Conservation (phyloP, 1,139 yeast genomes). For the Yamadazyma sp. region DNA sequence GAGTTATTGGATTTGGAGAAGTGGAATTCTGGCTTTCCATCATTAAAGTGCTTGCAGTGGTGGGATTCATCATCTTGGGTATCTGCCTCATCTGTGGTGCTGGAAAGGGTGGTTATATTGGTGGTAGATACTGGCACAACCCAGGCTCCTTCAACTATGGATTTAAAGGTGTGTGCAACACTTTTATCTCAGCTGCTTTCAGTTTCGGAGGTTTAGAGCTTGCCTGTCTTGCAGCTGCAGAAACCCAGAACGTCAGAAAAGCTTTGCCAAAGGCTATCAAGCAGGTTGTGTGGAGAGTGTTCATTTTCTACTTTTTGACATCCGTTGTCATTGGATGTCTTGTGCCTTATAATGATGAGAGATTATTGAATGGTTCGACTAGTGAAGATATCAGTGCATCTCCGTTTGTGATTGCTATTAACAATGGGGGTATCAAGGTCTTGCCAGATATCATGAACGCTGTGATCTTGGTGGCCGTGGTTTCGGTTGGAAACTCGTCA, state of each 20-base stretch:
- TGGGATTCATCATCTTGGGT: constrained; percentile 43
- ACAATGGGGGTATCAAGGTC: constrained; percentile 37
- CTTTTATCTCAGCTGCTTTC: constrained; percentile 83
- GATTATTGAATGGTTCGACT: constrained; percentile 34
- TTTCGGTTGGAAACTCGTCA: constrained; percentile 56
- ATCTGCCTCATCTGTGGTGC: constrained; percentile 40
- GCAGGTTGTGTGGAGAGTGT: constrained; percentile 72
- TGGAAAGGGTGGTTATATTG: constrained; percentile 42
- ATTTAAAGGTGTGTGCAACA: constrained; percentile 81
- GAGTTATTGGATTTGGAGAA: constrained; percentile 49
- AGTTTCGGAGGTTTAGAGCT: constrained; percentile 61
- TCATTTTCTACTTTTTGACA: constrained; percentile 54
- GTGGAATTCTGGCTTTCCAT: constrained; percentile 42
- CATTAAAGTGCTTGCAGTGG: constrained; percentile 42
- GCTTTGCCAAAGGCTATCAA: constrained; percentile 73
- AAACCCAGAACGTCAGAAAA: constrained; percentile 68
- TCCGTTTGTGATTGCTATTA: constrained; percentile 44
- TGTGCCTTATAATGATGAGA: constrained; percentile 39
- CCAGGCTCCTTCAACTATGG: constrained; percentile 54
- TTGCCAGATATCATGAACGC: constrained; percentile 55
- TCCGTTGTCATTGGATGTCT: constrained; percentile 48
- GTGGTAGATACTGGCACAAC: constrained; percentile 39
- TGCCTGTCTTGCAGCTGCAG: constrained; percentile 84
- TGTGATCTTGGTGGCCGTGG: constrained; percentile 48
- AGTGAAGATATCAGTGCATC: constrained; percentile 35